phyloP scores from a whole-genome alignment of 2,329 filamentous ascomycete genomes.

The Alternaria gaisen region DNA sequence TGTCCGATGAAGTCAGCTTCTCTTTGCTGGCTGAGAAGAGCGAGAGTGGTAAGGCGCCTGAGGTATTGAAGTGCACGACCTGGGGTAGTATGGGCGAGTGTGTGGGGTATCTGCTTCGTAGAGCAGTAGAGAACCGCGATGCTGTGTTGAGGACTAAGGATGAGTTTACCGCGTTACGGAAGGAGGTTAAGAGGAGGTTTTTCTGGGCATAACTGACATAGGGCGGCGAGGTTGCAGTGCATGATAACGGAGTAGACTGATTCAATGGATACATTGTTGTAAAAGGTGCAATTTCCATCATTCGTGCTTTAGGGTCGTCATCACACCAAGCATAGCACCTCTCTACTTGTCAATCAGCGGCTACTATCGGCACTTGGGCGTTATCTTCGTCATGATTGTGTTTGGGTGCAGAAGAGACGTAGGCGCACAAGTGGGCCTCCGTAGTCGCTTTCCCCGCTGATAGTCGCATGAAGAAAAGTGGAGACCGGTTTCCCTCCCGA shows the following conservation, averaged over 20 bases:
- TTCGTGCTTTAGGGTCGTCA: neutral
- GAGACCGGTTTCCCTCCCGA: conserved; percentile 12
- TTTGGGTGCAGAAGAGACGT: neutral
- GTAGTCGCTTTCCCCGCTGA: conserved; percentile 10
- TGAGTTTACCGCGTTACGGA: conserved; percentile 40
- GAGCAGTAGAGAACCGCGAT: conserved; percentile 69
- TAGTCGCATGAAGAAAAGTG: neutral
- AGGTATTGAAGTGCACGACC: conserved; percentile 65
- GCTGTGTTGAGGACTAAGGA: conserved; percentile 60
- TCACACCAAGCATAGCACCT: neutral
- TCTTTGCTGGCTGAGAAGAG: conserved; percentile 41
- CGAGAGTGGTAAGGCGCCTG: conserved; percentile 49
- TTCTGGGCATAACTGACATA: conserved; percentile 15
- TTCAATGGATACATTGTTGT: neutral
- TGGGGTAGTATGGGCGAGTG: conserved; percentile 74
- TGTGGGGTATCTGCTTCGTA: conserved; percentile 73
- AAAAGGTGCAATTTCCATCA: neutral
- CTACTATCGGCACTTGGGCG: neutral
- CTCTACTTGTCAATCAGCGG: neutral
- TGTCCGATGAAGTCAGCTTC: conserved; percentile 90
- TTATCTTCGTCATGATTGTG: neutral
- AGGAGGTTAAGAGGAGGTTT: conserved; percentile 35
- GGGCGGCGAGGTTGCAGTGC: no score
- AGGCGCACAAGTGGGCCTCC: conserved; percentile 8
- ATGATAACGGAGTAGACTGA: neutral